Evolutionary conservation across 495 filamentous ascomycete species (phyloP).

Genomic region (Wilcoxina mikolae): DNA sequence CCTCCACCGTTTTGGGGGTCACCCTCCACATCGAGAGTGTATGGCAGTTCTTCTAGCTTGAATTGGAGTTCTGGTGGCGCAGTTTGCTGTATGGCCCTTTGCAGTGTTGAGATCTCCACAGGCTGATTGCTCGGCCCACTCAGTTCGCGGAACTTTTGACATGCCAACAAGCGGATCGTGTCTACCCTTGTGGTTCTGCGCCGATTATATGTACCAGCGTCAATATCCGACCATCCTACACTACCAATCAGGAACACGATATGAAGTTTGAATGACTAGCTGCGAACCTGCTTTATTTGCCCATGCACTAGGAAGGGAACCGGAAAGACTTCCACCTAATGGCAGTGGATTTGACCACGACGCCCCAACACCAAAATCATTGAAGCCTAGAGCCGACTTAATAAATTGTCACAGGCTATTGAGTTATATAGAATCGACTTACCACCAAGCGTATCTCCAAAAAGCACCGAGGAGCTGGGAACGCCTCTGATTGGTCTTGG

Average conservation of each 20-base stretch:
- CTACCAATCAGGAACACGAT: not conserved
- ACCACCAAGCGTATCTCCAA: slow-evolving; percentile 39
- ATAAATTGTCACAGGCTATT: not conserved
- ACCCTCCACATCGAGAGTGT: slow-evolving; percentile 83
- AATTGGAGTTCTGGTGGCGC: slow-evolving; percentile 46
- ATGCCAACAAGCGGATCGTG: slow-evolving; percentile 20
- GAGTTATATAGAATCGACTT: slow-evolving; percentile 23
- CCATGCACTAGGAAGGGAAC: slow-evolving; percentile 25
- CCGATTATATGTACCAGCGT: slow-evolving; percentile 25
- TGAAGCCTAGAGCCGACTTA: slow-evolving; percentile 1
- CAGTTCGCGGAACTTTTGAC: slow-evolving; percentile 22
- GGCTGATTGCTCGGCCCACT: slow-evolving; percentile 38
- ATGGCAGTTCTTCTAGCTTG: slow-evolving; percentile 57
- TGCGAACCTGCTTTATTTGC: slow-evolving; percentile 27
- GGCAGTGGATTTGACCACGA: slow-evolving; percentile 26
- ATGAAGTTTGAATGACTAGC: not conserved
- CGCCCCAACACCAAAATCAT: slow-evolving; percentile 6
- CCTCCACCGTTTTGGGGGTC: slow-evolving; percentile 79
- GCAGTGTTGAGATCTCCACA: slow-evolving; percentile 50
- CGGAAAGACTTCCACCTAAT: slow-evolving; percentile 20
- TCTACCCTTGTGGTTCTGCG: slow-evolving; percentile 21
- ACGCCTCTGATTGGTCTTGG: slow-evolving; percentile 21
- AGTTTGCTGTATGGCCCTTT: slow-evolving; percentile 48
- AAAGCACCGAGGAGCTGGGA: slow-evolving; percentile 34
- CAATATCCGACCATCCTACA: slow-evolving; percentile 28